Evolutionary conservation across 768 basidiomycete genomes (phyloP), one percentile per base, ranked within the genome.

Genomic region (Mycena venus): DNA sequence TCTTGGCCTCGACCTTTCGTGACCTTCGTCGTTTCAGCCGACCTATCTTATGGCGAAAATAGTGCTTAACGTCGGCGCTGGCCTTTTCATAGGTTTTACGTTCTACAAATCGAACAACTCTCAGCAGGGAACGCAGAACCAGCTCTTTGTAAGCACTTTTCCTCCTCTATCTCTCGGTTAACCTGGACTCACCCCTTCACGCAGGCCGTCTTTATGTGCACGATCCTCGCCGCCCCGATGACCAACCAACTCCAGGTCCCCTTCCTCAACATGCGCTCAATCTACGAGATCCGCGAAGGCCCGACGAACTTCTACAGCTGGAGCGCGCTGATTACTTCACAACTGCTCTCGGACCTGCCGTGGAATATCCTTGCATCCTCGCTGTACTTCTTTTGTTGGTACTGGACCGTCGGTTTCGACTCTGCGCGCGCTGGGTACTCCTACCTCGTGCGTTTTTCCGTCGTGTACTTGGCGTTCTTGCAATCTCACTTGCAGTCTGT

Each of bases 221-320:
- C 88, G 34, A 88, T 93, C 70, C 60, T 87, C 65, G 86, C 84
- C 76, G 88, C 89, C 0, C 89, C 91, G 0, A 83, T 93, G 23
- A 86, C 90, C 12, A 90, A 91, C 77, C 91, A 93, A 76, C 85
- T 93, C 0, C 91, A 92, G 78, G 88, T 90, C n/a, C 85, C 88
- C 32, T 93, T 89, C 83, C 85, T 93, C 73, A 81, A 84, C 34
- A 87, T 89, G 60, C 90, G 93, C 21, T 82, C 80, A 1, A 83
- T 94, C 31, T 93, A 92, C 76, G 91, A 92, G 77, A 88, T 91
- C 42, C 88, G 93, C 23, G 93, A 94, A 79, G 87, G 90, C 4
- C 86, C 92, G 0, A 91, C 90, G 67, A 84, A 89, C 42, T 92
- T 91, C 83, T 94, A 94, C 81, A 87, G 86, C 68, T 94, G 92